Evolutionary conservation across 2,329 filamentous ascomycete genomes (phyloP).

Genomic region (Dothideomycetes sp.): DNA sequence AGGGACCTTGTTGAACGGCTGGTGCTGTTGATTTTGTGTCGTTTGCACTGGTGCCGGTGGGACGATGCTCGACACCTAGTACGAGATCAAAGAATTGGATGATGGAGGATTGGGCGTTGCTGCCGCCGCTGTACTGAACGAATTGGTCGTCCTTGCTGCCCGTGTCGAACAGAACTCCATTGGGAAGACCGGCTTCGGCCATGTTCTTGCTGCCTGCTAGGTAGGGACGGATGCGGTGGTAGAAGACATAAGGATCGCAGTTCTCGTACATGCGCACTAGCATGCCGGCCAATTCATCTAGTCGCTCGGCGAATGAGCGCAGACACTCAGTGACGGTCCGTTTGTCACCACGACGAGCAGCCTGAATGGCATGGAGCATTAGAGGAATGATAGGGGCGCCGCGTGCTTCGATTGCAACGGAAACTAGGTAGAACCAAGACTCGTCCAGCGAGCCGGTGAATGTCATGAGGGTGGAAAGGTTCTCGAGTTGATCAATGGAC

Average conservation of each 20-base stretch:
- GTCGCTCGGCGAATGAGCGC: constrained; percentile 71
- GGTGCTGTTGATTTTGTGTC: constrained; percentile 28
- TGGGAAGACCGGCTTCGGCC: constrained; percentile 81
- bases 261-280: constrained; percentile 88
- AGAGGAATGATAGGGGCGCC: constrained; percentile 78
- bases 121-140: constrained; percentile 83
- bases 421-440: constrained; percentile 97
- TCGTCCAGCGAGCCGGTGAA: constrained; percentile 93
- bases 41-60: constrained; percentile 62
- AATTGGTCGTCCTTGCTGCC: constrained; percentile 50
- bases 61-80: constrained; percentile 79
- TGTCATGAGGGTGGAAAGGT: constrained; percentile 77
- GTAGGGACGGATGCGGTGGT: constrained; percentile 91
- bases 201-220: constrained; percentile 96
- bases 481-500: constrained; percentile 71
- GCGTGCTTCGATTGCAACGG: constrained; percentile 87
- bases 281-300: constrained; percentile 73
- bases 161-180: constrained; percentile 78
- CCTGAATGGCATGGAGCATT: constrained; percentile 79
- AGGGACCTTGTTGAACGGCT: constrained; percentile 35
- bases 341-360: constrained; percentile 62
- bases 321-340: constrained; percentile 67
- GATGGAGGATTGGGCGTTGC: constrained; percentile 91
- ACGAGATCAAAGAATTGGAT: constrained; percentile 97
- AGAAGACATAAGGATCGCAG: constrained; percentile 91